Conservation (phyloP, 176 grass and related monocot species). For the Raddia guianensis region DNA sequence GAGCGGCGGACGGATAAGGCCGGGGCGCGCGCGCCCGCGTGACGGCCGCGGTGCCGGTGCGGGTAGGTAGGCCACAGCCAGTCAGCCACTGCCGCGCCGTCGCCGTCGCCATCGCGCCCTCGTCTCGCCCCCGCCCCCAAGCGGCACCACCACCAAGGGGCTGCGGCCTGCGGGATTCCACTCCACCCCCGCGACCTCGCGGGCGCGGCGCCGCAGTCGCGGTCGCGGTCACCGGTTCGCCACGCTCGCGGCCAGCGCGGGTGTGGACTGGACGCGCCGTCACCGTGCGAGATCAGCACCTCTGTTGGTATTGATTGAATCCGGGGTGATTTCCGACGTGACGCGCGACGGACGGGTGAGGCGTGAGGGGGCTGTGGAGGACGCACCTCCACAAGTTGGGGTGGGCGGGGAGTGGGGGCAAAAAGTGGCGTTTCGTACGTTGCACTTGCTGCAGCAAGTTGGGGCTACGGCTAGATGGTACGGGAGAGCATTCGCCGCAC, state of each 20-base stretch:
- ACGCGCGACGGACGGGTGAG: not conserved
- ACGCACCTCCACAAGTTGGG: conserved; percentile 1
- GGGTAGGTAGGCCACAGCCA: too few relatives aligned
- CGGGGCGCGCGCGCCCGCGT: not conserved
- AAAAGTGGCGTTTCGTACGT: conserved; percentile 17
- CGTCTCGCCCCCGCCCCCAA: not conserved
- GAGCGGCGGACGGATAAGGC: not conserved
- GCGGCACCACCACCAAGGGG: not conserved
- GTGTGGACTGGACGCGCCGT: not conserved
- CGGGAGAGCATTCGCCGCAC: conserved; percentile 13
- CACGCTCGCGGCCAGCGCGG: not conserved
- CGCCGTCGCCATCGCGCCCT: not conserved
- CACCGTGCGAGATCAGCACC: too few relatives aligned
- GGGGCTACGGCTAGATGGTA: not conserved
- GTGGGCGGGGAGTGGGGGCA: not conserved
- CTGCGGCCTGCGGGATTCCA: not conserved
- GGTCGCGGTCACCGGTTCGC: not conserved
- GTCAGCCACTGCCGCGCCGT: not conserved
- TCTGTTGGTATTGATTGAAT: too few relatives aligned
- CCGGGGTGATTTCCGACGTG: not conserved
- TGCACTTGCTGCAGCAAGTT: not conserved
- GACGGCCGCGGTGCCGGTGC: not conserved
- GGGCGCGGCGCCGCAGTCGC: not conserved
- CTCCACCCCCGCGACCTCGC: not conserved
- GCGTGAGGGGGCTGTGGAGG: not conserved